phyloP scores from a whole-genome alignment of 1,284 basidiomycete genomes.

The Ustilago cynodontis region DNA sequence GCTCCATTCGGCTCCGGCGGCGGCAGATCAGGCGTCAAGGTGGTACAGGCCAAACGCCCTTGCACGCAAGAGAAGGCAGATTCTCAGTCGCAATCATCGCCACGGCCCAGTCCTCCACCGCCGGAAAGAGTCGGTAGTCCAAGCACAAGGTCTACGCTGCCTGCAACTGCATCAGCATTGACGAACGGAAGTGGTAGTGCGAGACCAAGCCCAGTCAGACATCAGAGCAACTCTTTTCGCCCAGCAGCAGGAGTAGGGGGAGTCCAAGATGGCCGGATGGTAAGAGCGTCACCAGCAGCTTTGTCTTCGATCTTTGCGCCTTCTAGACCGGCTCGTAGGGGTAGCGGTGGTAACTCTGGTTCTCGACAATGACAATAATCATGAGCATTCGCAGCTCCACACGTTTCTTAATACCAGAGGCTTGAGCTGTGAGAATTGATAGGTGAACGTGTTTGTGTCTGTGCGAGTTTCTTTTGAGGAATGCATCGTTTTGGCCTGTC shows the following conservation, averaged over 20 bases:
- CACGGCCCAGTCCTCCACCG: constrained; percentile 6
- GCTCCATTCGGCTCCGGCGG: neutral
- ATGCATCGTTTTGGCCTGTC: neutral
- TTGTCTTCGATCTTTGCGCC: constrained; percentile 45
- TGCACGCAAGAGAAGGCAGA: constrained; percentile 3
- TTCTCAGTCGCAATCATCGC: neutral
- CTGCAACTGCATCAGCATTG: neutral
- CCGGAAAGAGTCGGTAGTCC: too few relatives aligned
- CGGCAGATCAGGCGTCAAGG: constrained; percentile 10
- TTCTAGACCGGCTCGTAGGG: neutral
- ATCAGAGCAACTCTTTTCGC: neutral
- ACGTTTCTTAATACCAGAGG: neutral
- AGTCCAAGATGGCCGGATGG: neutral
- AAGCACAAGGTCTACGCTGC: neutral
- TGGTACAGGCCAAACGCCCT: constrained; percentile 28
- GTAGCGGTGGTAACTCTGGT: neutral
- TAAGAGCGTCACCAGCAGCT: constrained; percentile 33
- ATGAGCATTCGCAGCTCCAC: neutral
- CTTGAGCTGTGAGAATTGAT: too few relatives aligned
- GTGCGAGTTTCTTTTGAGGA: neutral
- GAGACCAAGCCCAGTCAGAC: neutral
- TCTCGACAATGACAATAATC: neutral
- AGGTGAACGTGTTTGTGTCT: neutral
- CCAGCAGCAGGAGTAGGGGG: neutral
- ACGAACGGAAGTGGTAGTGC: neutral